Evolutionary conservation across 2,329 filamentous ascomycete species (phyloP).

Genomic region (Aspergillus puulaauensis): DNA sequence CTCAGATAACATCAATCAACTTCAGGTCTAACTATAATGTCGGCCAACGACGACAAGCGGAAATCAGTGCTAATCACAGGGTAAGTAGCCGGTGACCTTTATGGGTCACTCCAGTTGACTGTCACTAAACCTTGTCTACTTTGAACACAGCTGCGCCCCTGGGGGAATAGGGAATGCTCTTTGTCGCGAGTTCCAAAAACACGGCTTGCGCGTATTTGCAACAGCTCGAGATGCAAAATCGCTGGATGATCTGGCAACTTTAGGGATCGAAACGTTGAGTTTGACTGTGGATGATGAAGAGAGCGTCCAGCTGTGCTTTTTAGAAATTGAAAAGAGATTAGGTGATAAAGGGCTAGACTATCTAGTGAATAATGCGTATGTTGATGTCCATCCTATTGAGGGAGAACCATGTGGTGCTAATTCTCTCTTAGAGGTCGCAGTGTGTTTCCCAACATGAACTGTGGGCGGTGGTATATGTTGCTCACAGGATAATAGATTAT

Average conservation of each 20-base stretch:
- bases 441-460: conserved; percentile 17
- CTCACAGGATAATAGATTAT: conserved; percentile 44
- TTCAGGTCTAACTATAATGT: conserved; percentile 18
- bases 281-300: conserved; percentile 53
- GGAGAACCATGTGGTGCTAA: conserved; percentile 8
- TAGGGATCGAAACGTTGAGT: conserved; percentile 55
- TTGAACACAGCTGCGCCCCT: conserved; percentile 35
- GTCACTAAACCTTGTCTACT: neutral
- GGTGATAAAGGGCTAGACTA: conserved; percentile 53
- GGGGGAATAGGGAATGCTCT: conserved; percentile 61
- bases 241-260: conserved; percentile 49
- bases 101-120: neutral
- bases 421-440: conserved; percentile 27
- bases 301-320: conserved; percentile 50
- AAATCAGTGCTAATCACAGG: conserved; percentile 44
- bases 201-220: conserved; percentile 57
- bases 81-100: conserved; percentile 28
- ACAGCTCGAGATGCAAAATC: conserved; percentile 54
- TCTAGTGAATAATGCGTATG: conserved; percentile 59
- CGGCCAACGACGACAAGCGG: conserved; percentile 28
- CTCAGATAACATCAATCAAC: neutral
- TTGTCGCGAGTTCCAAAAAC: conserved; percentile 55
- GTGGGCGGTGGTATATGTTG: neutral
- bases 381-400: conserved; percentile 1
- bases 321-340: conserved; percentile 48